phyloP scores from a whole-genome alignment of 2,329 filamentous ascomycete species.

The Cordyceps pruinosa region DNA sequence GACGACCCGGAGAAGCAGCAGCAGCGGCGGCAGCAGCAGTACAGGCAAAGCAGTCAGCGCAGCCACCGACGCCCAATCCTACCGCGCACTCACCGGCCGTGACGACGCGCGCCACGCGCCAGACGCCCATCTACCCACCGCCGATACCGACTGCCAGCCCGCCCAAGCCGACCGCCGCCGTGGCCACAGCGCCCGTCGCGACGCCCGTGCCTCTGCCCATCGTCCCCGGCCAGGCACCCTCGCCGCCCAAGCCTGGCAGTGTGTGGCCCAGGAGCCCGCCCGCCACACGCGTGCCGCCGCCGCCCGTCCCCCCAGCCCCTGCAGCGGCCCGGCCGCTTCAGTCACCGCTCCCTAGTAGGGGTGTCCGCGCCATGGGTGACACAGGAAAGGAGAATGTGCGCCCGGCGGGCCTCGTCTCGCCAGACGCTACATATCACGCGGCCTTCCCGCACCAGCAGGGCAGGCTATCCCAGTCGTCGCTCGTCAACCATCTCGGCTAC shows the following conservation, averaged over 20 bases:
- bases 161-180: conserved; percentile 16
- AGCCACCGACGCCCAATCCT: neutral
- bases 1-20: conserved; percentile 24
- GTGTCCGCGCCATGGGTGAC: conserved; percentile 19
- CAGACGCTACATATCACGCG: conserved; percentile 35
- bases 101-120: conserved; percentile 22
- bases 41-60: neutral
- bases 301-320: conserved; percentile 16
- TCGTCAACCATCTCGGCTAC: conserved; percentile 29
- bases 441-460: conserved; percentile 26
- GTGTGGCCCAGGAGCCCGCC: neutral
- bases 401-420: conserved; percentile 30
- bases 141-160: conserved; percentile 21
- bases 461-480: conserved; percentile 22
- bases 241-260: conserved; percentile 7
- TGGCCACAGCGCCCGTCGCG: conserved; percentile 5
- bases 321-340: neutral
- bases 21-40: too few relatives aligned
- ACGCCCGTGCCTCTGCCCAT: conserved; percentile 13
- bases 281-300: neutral
- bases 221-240: conserved; percentile 9
- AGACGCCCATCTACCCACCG: conserved; percentile 28
- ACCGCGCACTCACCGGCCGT: conserved; percentile 8
- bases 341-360: conserved; percentile 7
- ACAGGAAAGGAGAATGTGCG: conserved; percentile 22